Evolutionary conservation across 495 filamentous ascomycete species (phyloP).

Genomic region (Penicillium robsamsonii): DNA sequence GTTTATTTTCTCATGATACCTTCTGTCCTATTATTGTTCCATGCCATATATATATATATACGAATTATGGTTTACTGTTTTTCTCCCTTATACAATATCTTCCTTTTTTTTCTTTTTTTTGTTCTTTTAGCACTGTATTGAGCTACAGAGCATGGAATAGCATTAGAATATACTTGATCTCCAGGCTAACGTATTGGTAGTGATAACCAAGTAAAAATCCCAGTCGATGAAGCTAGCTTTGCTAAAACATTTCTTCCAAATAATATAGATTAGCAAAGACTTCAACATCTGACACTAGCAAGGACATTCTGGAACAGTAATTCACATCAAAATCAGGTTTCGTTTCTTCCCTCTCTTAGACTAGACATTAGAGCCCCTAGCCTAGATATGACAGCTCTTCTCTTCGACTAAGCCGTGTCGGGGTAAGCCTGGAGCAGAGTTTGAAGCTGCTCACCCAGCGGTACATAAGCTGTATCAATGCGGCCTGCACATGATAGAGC

Average conservation of each 20-base stretch:
- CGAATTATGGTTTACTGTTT: not conserved
- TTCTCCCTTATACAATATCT: not conserved
- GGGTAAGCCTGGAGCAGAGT: not conserved
- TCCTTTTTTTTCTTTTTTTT: not conserved
- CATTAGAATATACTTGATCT: not conserved
- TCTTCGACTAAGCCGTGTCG: not conserved
- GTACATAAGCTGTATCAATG: not conserved
- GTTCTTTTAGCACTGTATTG: not conserved
- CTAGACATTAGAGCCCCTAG: not conserved
- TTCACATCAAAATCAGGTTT: not conserved
- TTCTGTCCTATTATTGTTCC: not conserved
- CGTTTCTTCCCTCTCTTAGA: not conserved
- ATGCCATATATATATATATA: conserved; percentile 1
- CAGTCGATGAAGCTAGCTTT: too few species aligned
- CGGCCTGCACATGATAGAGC: not conserved
- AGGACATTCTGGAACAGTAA: not conserved
- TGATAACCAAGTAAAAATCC: not conserved
- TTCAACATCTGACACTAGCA: too few species aligned
- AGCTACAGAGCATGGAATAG: not conserved
- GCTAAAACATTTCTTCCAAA: not conserved
- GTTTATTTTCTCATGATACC: conserved; percentile 6
- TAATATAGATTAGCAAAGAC: too few species aligned
- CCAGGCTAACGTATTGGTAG: not conserved
- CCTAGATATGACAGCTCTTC: not conserved
- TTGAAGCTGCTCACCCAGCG: not conserved